These are phyloP conservation scores for Zygnema cylindricum DNA, from an alignment of 139 green algal genomes.

Conservation along the genomic window DNA sequence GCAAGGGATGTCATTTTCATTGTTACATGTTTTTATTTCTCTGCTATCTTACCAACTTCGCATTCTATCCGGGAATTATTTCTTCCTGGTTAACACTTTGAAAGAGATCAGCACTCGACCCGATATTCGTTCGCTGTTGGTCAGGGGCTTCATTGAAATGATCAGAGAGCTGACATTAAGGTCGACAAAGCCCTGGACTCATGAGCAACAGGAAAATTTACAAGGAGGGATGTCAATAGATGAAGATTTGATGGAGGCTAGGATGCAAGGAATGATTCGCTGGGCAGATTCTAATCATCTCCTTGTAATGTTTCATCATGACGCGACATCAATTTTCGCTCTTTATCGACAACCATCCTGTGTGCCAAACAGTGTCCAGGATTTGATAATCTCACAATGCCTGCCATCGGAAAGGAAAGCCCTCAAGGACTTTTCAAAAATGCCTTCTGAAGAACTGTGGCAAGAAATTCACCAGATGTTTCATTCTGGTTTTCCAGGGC, in stretches of 20 bases:
- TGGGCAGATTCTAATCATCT: conserved; percentile 60
- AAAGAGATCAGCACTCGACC: neutral
- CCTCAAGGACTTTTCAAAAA: conserved; percentile 2
- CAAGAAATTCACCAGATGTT: neutral
- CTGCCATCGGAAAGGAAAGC: neutral
- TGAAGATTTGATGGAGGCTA: neutral
- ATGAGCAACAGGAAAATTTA: neutral
- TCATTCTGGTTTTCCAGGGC: neutral
- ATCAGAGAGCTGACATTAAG: neutral
- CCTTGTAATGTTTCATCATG: conserved; percentile 54
- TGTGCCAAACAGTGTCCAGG: conserved; percentile 25
- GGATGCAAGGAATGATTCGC: conserved; percentile 23
- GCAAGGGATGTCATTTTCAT: neutral
- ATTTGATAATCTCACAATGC: neutral
- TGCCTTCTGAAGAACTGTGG: no score
- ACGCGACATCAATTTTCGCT: conserved; percentile 24
- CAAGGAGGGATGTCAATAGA: neutral
- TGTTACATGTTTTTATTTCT: neutral
- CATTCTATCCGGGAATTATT: neutral
- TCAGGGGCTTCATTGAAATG: neutral
- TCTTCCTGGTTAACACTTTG: neutral
- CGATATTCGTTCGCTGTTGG: neutral
- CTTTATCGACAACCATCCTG: conserved; percentile 43
- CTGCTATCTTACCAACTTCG: neutral
- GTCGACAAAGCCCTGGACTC: neutral